Base-by-base conservation (phyloP, 495 filamentous ascomycete species). In the Xylaria grammica region DNA sequence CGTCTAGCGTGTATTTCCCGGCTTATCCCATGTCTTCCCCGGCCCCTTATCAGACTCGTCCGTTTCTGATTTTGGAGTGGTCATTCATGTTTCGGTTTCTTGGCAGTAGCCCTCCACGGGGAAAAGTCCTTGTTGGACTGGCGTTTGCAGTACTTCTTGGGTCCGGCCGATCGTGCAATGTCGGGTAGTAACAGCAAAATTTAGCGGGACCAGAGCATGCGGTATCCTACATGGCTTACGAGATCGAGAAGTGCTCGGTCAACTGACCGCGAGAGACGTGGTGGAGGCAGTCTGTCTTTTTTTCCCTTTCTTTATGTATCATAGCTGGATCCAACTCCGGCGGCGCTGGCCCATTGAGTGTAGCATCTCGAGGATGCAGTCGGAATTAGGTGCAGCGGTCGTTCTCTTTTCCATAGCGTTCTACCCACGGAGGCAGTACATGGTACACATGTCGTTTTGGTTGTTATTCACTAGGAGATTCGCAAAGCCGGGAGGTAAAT, bases 121-220 rank as follows among this genome's bases (percentile, higher is more conserved):
- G 63, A 56, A 50, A 55, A 53, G 20, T 40, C 42, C 32, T 63
- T 30, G 57, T 32, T 46, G 49, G 48, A 42, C 34, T 30, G 54
- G 58, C 55, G 62, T 55, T 72, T 68, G 71, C 66, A 67, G 51
- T 64, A 72, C 46, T 55, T 64, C 51, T 60, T 63, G 63, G 61
- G 45, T 65, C 58, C 55, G 58, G 50, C 55, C 56, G 34, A 51
- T 67, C 52, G 65, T 69, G 65, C 38, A 65, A 72, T 65, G 53
- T 61, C 67, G 69, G 65, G 67, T 67, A 66, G 71, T 65, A 69
- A 63, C 66, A 71, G 69, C 65, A 56, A 20, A 32, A 49, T 36
- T 59, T 60, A 70, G 67, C 40, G 58, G 61, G 55, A 45, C 58
- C 63, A 61, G 69, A 65, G 67, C 67, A 61, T 66, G 49, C 59